Percentiles rank a stretch among this genome's conserved stretches.
These are phyloP conservation scores for Phaeomoniella chlamydospora DNA, from an alignment of 2,329 filamentous ascomycete species.

Conservation along the genomic window DNA sequence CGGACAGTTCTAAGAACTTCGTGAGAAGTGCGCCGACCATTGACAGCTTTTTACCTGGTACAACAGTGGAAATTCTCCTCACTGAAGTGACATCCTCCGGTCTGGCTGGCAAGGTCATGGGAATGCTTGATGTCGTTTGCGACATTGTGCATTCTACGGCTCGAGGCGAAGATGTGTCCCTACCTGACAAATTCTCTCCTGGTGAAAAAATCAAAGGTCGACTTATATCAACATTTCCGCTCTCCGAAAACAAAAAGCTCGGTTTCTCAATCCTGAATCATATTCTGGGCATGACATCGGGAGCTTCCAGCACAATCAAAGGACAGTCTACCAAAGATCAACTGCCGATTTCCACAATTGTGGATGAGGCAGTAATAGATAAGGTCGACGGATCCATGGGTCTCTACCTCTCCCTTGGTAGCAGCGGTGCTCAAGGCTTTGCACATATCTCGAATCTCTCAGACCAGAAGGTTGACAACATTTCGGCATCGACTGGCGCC, in stretches of 20 bases:
- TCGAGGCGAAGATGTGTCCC: conserved; percentile 43
- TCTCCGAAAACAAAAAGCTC: conserved; percentile 64
- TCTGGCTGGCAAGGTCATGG: conserved; percentile 82
- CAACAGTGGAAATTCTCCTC: conserved; percentile 72
- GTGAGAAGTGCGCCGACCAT: conserved; percentile 55
- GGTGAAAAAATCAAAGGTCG: conserved; percentile 75
- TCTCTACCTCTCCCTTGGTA: conserved; percentile 60
- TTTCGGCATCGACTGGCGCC: conserved; percentile 62
- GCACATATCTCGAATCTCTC: conserved; percentile 89
- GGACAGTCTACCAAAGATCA: conserved; percentile 34
- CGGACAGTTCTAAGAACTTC: conserved; percentile 27
- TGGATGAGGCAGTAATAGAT: conserved; percentile 65
- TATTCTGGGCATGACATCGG: conserved; percentile 46
- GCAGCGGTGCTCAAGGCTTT: conserved; percentile 61
- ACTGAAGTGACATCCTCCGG: conserved; percentile 61
- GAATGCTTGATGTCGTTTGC: conserved; percentile 77
- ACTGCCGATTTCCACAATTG: conserved; percentile 57
- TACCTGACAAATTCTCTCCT: conserved; percentile 66
- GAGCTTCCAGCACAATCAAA: conserved; percentile 20
- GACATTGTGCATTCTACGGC: conserved; percentile 80
- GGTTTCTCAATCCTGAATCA: conserved; percentile 84
- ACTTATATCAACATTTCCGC: conserved; percentile 76
- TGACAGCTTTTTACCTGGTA: conserved; percentile 80
- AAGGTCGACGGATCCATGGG: conserved; percentile 71
- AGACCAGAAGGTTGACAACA: conserved; percentile 73